Base-by-base conservation (phyloP, 345 rosid species). In the Eucalyptus virginea region DNA sequence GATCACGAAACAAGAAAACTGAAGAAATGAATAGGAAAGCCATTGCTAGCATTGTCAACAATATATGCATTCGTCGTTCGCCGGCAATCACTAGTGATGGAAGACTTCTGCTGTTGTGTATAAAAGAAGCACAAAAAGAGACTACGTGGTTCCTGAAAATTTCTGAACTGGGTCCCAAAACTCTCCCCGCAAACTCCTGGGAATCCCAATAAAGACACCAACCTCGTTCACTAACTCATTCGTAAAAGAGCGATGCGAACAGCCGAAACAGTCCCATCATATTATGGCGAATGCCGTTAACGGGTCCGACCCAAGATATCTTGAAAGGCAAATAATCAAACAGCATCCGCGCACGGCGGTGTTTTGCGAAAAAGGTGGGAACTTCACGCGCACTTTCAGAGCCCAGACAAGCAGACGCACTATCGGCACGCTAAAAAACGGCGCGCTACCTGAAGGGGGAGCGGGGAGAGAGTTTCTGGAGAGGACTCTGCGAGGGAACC, bases 1-100 rank as follows among this genome's bases (percentile, higher is more conserved):
- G 95, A 47, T 96, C 98, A 91, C 92, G 91, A 89, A 92, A 94
- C 94, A 92, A 92, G 88, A 89, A 88, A 88, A 94, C 96, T 93
- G 95, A 90, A 89, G 90, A 91, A 89, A 54, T 47, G 81, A 40
- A 17, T 86, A 30, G 58, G 88, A 11, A 81, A 86, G 89, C 30
- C 58, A 67, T 49, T 58, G 58, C 18, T 9, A 30, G 45, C 54
- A 56, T 88, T 30, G 28, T 21, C 12, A 77, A n/a, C n/a, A 34
- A 34, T 34, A 34, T 6, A 72, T 1, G 5, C 81, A 72, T 18
- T 3, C 11, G 44, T 18, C 11, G 44, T 72, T 72, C 81, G 0
- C 14, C 8, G 19, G 45, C 44, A 34, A 72, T 72, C 81, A 10
- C 44, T 34, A 40, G 47, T 2, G 85, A 77, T 21, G 16, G 85